These are phyloP conservation scores for Obba rivulosa DNA, from an alignment of 768 basidiomycete species.

Conservation along the genomic window DNA sequence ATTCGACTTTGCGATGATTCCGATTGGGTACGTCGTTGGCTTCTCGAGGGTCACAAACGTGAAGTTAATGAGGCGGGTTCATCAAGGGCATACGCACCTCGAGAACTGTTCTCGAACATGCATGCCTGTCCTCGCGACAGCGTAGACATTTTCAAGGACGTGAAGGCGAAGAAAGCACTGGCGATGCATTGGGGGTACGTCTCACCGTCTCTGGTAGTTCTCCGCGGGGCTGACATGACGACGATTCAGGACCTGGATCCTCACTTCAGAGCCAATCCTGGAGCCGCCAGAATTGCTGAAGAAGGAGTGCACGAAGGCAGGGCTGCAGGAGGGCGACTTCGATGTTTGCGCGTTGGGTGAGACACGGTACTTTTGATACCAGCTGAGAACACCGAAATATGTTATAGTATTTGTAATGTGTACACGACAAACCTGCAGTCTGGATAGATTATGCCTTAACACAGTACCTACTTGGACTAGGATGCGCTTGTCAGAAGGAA, in stretches of 20 bases:
- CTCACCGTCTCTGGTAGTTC: not conserved
- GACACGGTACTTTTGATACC: slow-evolving; percentile 31
- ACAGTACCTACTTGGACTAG: no score
- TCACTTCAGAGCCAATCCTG: slow-evolving; percentile 49
- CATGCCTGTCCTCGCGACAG: slow-evolving; percentile 67
- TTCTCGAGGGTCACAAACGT: not conserved
- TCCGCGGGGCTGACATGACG: not conserved
- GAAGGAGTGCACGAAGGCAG: slow-evolving; percentile 45
- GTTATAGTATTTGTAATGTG: no score
- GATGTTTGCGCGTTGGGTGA: slow-evolving; percentile 56
- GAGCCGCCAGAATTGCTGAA: slow-evolving; percentile 56
- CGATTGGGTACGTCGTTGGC: slow-evolving; percentile 46
- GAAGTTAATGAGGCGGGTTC: not conserved
- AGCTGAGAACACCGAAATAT: no score
- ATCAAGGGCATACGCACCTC: slow-evolving; percentile 53
- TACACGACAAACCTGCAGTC: no score
- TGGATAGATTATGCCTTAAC: no score
- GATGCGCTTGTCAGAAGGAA: no score
- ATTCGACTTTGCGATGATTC: slow-evolving; percentile 67
- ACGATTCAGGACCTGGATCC: slow-evolving; percentile 42
- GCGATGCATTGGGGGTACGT: slow-evolving; percentile 70
- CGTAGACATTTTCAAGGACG: slow-evolving; percentile 60
- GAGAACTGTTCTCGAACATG: slow-evolving; percentile 50
- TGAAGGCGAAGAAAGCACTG: slow-evolving; percentile 51
- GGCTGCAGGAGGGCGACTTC: slow-evolving; percentile 51